Evolutionary conservation across 1,284 basidiomycete genomes (phyloP).

Genomic region (Trametes versicolor): DNA sequence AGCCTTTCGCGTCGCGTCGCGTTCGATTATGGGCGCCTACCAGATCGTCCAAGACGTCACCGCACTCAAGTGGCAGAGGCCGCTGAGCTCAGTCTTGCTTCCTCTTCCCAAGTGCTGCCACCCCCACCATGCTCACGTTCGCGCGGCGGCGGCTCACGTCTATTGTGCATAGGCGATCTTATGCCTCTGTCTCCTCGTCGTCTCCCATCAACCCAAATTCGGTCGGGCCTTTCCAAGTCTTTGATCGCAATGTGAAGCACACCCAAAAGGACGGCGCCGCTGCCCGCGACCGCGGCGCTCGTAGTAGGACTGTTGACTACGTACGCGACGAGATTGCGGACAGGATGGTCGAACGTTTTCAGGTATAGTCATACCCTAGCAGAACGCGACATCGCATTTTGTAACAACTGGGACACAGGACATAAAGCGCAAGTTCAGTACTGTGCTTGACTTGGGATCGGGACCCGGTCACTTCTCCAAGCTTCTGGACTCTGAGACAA

Average conservation of each 20-base stretch:
- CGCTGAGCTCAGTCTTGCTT: background rate
- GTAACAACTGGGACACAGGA: constrained; percentile 64
- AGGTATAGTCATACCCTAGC: constrained; percentile 54
- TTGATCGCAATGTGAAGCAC: constrained; percentile 88
- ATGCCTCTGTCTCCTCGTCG: constrained; percentile 42
- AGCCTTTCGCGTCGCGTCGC: constrained; percentile 35
- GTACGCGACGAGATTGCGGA: constrained; percentile 92
- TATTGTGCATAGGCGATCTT: constrained; percentile 20
- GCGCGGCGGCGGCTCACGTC: constrained; percentile 4
- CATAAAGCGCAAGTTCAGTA: constrained; percentile 86
- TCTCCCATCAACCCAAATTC: constrained; percentile 52
- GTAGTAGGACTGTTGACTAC: constrained; percentile 90
- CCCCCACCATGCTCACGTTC: constrained; percentile 15
- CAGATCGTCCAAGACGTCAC: constrained; percentile 11
- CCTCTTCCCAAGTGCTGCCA: background rate
- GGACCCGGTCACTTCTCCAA: constrained; percentile 95
- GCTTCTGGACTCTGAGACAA: constrained; percentile 78
- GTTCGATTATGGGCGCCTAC: constrained; percentile 17
- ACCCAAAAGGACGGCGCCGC: constrained; percentile 86
- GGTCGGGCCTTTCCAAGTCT: constrained; percentile 79
- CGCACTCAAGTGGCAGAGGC: background rate
- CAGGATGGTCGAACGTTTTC: constrained; percentile 88
- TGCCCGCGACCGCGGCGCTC: constrained; percentile 59
- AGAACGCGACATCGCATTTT: background rate
- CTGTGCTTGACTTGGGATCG: constrained; percentile 91